phyloP scores from a whole-genome alignment of 2,329 filamentous ascomycete genomes.

The Microdochium bolleyi region DNA sequence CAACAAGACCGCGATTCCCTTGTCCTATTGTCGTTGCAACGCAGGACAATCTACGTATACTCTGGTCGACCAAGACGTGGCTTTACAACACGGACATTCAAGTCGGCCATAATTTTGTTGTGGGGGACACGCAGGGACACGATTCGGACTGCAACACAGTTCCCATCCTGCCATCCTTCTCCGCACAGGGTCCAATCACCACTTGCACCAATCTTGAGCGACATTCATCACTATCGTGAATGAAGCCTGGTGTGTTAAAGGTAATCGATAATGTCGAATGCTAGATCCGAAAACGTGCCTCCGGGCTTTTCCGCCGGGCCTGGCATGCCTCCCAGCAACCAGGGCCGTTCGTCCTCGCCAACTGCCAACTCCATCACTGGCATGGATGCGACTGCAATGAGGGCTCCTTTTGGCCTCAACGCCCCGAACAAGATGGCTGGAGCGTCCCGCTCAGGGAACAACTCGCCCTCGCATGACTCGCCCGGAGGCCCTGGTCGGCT shows the following conservation, averaged over 20 bases:
- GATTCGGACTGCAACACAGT: not conserved
- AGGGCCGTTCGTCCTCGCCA: constrained; percentile 70
- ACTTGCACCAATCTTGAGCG: constrained; percentile 17
- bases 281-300: constrained; percentile 79
- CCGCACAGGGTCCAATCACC: constrained; percentile 4
- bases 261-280: constrained; percentile 91
- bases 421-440: constrained; percentile 50
- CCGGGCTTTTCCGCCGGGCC: constrained; percentile 63
- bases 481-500: constrained; percentile 58
- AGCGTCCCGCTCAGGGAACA: constrained; percentile 70
- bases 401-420: constrained; percentile 69
- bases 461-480: constrained; percentile 93
- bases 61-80: not conserved
- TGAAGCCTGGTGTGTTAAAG: not conserved
- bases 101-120: not conserved
- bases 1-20: not conserved
- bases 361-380: constrained; percentile 57
- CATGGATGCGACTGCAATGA: constrained; percentile 15
- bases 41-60: not conserved
- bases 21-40: not conserved
- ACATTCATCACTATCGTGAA: constrained; percentile 9
- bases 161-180: not conserved
- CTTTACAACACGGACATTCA: not conserved
- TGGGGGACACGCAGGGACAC: not conserved
- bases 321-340: constrained; percentile 52